Conservation (phyloP, 164 flowering plant species). For the Protea cynaroides region DNA sequence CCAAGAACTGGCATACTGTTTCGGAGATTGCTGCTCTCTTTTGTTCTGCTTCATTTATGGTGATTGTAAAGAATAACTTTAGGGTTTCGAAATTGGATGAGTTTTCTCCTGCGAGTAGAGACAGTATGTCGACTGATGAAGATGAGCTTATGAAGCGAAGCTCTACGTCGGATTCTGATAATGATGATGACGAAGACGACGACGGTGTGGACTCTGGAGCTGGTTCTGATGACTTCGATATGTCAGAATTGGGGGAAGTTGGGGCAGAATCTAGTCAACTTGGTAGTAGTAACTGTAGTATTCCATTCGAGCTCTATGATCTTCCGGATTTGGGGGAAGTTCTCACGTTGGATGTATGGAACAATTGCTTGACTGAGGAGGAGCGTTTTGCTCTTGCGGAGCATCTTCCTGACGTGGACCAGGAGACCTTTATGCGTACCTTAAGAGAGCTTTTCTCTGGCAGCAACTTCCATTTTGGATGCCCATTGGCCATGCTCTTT, state of each 20-base stretch:
- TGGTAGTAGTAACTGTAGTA: slow-evolving; percentile 56
- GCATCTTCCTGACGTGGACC: slow-evolving; percentile 82
- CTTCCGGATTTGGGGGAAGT: slow-evolving; percentile 62
- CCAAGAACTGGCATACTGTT: slow-evolving; percentile 6
- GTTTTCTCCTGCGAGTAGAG: slow-evolving; percentile 48
- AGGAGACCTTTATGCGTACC: slow-evolving; percentile 52
- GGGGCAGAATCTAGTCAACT: slow-evolving; percentile 79
- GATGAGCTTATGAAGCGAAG: slow-evolving; percentile 44
- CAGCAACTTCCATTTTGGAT: slow-evolving; percentile 77
- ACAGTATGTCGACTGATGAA: slow-evolving; percentile 62
- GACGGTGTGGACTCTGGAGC: slow-evolving; percentile 84
- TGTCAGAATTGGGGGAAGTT: slow-evolving; percentile 72
- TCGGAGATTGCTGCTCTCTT: slow-evolving; percentile 1
- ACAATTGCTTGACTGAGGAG: slow-evolving; percentile 73
- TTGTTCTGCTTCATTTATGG: slow-evolving; percentile 38
- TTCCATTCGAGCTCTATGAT: slow-evolving; percentile 82
- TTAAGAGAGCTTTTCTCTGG: slow-evolving; percentile 71
- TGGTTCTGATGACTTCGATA: slow-evolving; percentile 79
- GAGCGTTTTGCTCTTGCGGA: slow-evolving; percentile 64
- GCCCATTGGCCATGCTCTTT: slow-evolving; percentile 61
- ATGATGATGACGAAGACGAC: slow-evolving; percentile 59
- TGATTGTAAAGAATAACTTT: slow-evolving; percentile 66
- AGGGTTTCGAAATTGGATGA: slow-evolving; percentile 54
- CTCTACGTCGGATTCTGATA: slow-evolving; percentile 42
- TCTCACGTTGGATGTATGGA: slow-evolving; percentile 86